Conservation (phyloP, 768 basidiomycete species). For the Chiua virens region DNA sequence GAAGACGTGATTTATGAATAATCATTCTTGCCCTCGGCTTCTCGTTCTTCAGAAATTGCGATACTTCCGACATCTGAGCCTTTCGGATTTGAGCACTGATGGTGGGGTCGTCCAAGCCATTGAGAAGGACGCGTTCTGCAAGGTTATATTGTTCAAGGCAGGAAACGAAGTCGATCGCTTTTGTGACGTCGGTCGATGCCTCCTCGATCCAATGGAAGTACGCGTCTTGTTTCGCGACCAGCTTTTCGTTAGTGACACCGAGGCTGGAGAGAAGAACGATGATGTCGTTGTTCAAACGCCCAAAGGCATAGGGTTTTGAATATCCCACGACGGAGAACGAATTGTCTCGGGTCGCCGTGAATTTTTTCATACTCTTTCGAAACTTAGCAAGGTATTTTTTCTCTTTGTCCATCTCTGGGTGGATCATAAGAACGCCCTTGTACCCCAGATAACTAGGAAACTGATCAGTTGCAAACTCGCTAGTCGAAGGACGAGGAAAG, state of each 20-base stretch:
- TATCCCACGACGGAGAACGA: constrained; percentile 69
- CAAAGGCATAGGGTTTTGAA: constrained; percentile 64
- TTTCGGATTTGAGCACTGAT: constrained; percentile 44
- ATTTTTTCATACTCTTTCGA: constrained; percentile 71
- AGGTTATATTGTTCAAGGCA: constrained; percentile 47
- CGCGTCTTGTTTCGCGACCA: constrained; percentile 53
- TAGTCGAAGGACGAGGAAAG: neutral
- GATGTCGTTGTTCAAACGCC: constrained; percentile 68
- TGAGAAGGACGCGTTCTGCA: constrained; percentile 54
- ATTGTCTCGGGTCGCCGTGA: constrained; percentile 51
- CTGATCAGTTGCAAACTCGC: neutral
- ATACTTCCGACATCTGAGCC: constrained; percentile 50
- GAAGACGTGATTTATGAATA: constrained; percentile 57
- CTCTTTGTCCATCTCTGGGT: constrained; percentile 54
- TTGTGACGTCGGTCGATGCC: constrained; percentile 46
- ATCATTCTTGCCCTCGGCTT: constrained; percentile 59
- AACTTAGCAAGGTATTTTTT: constrained; percentile 53
- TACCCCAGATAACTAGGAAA: constrained; percentile 60
- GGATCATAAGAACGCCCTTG: constrained; percentile 69
- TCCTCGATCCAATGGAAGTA: constrained; percentile 60
- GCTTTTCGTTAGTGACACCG: constrained; percentile 53
- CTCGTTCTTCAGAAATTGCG: constrained; percentile 51
- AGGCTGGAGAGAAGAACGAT: constrained; percentile 65
- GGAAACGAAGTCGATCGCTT: constrained; percentile 58
- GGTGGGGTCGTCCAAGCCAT: constrained; percentile 47